Evolutionary conservation across 768 basidiomycete genomes (phyloP).

Genomic region (Boletellus ananas): DNA sequence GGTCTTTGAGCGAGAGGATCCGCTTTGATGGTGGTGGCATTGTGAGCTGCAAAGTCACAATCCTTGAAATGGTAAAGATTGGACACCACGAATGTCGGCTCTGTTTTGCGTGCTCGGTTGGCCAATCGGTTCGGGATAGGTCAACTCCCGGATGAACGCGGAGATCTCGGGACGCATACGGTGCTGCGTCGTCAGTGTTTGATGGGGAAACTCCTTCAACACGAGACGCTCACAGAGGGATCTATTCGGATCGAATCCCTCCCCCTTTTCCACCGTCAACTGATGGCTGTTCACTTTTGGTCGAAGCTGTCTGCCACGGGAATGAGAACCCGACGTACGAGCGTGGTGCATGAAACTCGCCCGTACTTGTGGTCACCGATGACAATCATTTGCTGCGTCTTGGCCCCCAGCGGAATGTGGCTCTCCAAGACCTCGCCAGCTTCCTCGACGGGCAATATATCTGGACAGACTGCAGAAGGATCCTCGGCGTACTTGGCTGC

Average conservation of each 20-base stretch:
- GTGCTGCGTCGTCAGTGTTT: conserved; percentile 54
- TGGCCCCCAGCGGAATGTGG: conserved; percentile 50
- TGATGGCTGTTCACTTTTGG: conserved; percentile 67
- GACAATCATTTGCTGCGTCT: conserved; percentile 53
- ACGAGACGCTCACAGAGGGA: conserved; percentile 71
- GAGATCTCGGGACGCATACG: conserved; percentile 78
- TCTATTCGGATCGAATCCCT: conserved; percentile 63
- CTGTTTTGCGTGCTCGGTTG: conserved; percentile 47
- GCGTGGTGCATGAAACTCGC: no score
- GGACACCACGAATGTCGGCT: conserved; percentile 50
- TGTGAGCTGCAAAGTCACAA: no score
- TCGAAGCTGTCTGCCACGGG: conserved; percentile 72
- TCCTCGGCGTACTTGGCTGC: conserved; percentile 56
- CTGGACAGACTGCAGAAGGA: no score
- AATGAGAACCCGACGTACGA: no score
- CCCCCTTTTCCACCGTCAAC: conserved; percentile 64
- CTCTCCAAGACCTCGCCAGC: conserved; percentile 53
- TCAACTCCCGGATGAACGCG: conserved; percentile 52
- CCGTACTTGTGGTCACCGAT: conserved; percentile 75
- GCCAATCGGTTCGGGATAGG: conserved; percentile 62
- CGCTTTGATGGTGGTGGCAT: no score
- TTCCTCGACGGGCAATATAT: conserved; percentile 68
- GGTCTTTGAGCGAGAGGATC: no score
- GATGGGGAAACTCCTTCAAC: conserved; percentile 57
- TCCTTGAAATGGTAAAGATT: no score